These are phyloP conservation scores for Colletotrichum zoysiae DNA, from an alignment of 2,329 filamentous ascomycete genomes.

Conservation along the genomic window DNA sequence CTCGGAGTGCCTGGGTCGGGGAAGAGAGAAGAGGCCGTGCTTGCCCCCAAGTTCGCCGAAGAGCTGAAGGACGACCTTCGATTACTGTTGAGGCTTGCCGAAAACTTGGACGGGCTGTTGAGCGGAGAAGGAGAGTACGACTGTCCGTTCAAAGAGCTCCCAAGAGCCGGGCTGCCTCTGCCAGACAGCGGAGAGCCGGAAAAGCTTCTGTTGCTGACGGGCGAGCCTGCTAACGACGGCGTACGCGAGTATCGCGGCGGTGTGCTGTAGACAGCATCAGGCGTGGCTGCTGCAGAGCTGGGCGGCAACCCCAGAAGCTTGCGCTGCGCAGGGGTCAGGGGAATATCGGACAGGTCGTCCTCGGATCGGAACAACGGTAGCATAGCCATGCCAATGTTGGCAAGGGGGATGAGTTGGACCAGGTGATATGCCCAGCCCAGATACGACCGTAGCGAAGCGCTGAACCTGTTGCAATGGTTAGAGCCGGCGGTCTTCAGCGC, in stretches of 20 bases:
- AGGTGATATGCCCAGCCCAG: slow-evolving; percentile 59
- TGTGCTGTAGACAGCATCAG: slow-evolving; percentile 78
- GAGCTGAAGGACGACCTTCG: slow-evolving; percentile 73
- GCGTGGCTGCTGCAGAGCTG: slow-evolving; percentile 71
- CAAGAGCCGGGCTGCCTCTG: slow-evolving; percentile 61
- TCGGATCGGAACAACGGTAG: slow-evolving; percentile 77
- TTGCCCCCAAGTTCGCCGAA: slow-evolving; percentile 63
- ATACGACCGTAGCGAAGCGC: slow-evolving; percentile 47
- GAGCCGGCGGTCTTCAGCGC: background rate
- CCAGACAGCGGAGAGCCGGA: slow-evolving; percentile 70
- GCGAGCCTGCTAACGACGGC: slow-evolving; percentile 72
- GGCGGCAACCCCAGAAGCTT: slow-evolving; percentile 85
- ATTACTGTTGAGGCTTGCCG: slow-evolving; percentile 60
- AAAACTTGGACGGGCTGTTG: slow-evolving; percentile 73
- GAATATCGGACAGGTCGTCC: slow-evolving; percentile 89
- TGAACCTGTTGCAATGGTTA: slow-evolving; percentile 29
- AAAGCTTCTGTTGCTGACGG: slow-evolving; percentile 69
- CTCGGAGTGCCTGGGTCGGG: slow-evolving; percentile 77
- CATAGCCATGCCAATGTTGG: slow-evolving; percentile 80
- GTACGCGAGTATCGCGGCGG: slow-evolving; percentile 89
- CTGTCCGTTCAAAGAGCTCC: slow-evolving; percentile 56
- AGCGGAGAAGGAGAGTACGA: slow-evolving; percentile 60
- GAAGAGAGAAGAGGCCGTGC: slow-evolving; percentile 58
- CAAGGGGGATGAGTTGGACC: slow-evolving; percentile 68
- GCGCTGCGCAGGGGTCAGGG: slow-evolving; percentile 90